These are phyloP conservation scores for Aspergillus homomorphus DNA, from an alignment of 495 filamentous ascomycete genomes.

Conservation along the genomic window DNA sequence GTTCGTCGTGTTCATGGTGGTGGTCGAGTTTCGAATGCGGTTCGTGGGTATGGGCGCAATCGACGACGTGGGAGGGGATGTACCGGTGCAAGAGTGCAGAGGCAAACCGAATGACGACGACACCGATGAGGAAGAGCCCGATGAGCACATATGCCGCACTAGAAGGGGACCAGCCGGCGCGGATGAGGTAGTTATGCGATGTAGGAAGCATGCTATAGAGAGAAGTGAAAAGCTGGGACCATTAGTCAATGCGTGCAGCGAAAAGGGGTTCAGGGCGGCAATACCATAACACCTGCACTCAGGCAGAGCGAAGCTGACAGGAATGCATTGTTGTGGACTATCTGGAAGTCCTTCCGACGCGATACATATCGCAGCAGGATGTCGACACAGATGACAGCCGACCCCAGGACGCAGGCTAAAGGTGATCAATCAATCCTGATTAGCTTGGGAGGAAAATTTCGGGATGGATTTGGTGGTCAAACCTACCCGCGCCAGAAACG, in stretches of 20 bases:
- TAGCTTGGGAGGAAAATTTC: constrained; percentile 11
- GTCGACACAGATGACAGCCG: constrained; percentile 85
- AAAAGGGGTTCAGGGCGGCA: constrained; percentile 21
- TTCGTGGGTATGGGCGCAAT: constrained; percentile 81
- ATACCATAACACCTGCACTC: constrained; percentile 96
- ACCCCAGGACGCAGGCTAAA: constrained; percentile 75
- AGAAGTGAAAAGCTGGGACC: constrained; percentile 77
- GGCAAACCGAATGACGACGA: constrained; percentile 76
- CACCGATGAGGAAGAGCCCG: constrained; percentile 74
- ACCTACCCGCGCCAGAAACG: constrained; percentile 75
- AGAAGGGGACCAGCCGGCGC: constrained; percentile 62
- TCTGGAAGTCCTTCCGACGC: constrained; percentile 71
- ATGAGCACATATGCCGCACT: constrained; percentile 70
- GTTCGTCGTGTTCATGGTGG: constrained; percentile 27
- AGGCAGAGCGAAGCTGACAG: constrained; percentile 84
- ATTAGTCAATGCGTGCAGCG: constrained; percentile 14
- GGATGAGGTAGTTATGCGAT: constrained; percentile 68
- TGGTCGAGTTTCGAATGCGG: constrained; percentile 42
- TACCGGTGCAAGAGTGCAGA: constrained; percentile 77
- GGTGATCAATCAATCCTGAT: no score
- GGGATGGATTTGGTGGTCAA: constrained; percentile 1
- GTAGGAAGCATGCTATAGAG: constrained; percentile 93
- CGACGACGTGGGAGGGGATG: constrained; percentile 90
- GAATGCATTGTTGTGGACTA: constrained; percentile 85
- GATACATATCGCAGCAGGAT: constrained; percentile 67